phyloP scores from a whole-genome alignment of 148 eudicot species.

The Cornus controversa region DNA sequence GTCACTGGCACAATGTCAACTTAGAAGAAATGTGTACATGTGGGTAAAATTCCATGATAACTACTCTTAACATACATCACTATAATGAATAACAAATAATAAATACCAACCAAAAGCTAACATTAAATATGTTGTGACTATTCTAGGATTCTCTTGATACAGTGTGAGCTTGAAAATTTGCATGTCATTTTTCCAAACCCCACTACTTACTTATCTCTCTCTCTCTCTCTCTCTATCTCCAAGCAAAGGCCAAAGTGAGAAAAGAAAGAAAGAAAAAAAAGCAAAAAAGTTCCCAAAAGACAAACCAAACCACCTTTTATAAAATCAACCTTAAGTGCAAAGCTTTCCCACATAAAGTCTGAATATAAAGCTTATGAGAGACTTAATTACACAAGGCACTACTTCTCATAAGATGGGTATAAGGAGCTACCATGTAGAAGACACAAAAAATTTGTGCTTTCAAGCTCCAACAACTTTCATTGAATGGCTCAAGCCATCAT shows the following conservation, averaged over 20 bases:
- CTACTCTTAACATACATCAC: constrained; percentile 8
- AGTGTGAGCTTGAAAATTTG: constrained; percentile 26
- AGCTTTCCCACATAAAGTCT: constrained; percentile 37
- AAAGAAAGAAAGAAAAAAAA: constrained; percentile 14
- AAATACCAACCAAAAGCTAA: not conserved
- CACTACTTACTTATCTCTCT: constrained; percentile 34
- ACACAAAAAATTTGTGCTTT: constrained; percentile 44
- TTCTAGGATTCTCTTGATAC: constrained; percentile 48
- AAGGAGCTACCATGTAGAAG: constrained; percentile 30
- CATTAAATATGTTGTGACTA: not conserved
- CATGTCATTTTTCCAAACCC: constrained; percentile 46
- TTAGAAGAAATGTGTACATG: not conserved
- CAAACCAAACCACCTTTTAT: constrained; percentile 29
- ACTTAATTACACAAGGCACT: constrained; percentile 1
- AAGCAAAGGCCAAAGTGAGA: constrained; percentile 1
- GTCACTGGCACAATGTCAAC: constrained; percentile 15
- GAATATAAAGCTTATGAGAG: constrained; percentile 25
- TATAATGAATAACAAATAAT: not conserved
- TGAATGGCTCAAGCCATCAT: constrained; percentile 51
- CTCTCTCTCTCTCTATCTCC: constrained; percentile 16
- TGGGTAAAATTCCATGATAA: constrained; percentile 26
- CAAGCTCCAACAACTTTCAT: constrained; percentile 49
- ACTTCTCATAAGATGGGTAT: constrained; percentile 12
- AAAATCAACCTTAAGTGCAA: constrained; percentile 21
- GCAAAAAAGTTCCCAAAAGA: constrained; percentile 22